Percentiles rank a stretch among this genome's conserved stretches.
These are phyloP conservation scores for Colletotrichum falcatum DNA, from an alignment of 2,329 filamentous ascomycete genomes.

Conservation along the genomic window DNA sequence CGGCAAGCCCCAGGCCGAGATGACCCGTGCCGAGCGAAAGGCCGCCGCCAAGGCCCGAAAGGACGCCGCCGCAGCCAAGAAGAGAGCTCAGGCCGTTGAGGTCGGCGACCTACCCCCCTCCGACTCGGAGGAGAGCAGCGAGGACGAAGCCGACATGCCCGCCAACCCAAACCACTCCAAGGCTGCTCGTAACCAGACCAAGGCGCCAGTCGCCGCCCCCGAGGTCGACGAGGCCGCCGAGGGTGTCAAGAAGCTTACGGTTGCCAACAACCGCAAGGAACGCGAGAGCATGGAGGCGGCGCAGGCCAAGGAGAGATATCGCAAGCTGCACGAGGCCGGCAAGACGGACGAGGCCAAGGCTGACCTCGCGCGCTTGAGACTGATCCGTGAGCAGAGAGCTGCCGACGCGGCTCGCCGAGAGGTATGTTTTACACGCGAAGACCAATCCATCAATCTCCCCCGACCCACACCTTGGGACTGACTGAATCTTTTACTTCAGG, in stretches of 20 bases:
- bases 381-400: conserved; percentile 88
- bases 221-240: conserved; percentile 64
- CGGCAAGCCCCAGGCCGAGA: conserved; percentile 62
- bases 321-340: conserved; percentile 91
- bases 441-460: background rate
- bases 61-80: conserved; percentile 84
- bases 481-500: conserved; percentile 51
- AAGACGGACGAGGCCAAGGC: conserved; percentile 97
- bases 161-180: conserved; percentile 94
- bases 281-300: conserved; percentile 85
- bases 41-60: conserved; percentile 91
- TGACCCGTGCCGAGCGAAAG: conserved; percentile 86
- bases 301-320: conserved; percentile 89
- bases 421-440: conserved; percentile 58
- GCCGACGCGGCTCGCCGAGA: conserved; percentile 85
- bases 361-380: conserved; percentile 83
- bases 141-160: conserved; percentile 72
- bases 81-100: conserved; percentile 77
- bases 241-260: conserved; percentile 66
- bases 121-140: conserved; percentile 69
- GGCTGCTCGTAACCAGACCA: conserved; percentile 72
- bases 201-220: conserved; percentile 52
- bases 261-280: conserved; percentile 64
- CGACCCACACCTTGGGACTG: background rate
- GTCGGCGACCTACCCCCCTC: conserved; percentile 88